Conservation (phyloP, 495 filamentous ascomycete species). For the Staphylotrichum longicolle region DNA sequence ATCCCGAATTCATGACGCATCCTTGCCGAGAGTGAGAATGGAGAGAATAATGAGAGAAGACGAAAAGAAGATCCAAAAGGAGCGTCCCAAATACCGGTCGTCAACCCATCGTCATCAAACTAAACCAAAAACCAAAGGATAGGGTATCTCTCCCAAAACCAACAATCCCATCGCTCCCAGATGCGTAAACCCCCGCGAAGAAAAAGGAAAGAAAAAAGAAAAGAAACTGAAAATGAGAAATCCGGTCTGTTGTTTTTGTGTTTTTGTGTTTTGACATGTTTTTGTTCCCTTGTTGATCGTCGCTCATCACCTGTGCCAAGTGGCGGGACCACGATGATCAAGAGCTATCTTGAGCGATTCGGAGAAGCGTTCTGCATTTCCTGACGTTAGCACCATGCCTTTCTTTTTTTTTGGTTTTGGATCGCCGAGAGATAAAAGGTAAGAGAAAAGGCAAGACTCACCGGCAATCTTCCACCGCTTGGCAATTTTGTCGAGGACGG, state of each 20-base stretch:
- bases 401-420: no score
- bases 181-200: neutral
- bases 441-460: conserved; percentile 13
- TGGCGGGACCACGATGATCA: neutral
- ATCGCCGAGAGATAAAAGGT: neutral
- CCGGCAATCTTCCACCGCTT: conserved; percentile 35
- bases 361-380: conserved; percentile 13
- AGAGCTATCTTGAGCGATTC: conserved; percentile 13
- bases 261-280: neutral
- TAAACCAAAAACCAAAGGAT: neutral
- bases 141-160: no score
- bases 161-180: no score
- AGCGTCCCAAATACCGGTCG: no score
- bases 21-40: neutral
- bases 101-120: no score
- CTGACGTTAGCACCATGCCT: neutral
- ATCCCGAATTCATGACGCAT: no score
- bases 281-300: neutral
- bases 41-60: neutral
- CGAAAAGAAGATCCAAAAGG: neutral
- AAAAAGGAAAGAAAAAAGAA: neutral
- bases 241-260: neutral
- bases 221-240: neutral
- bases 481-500: conserved; percentile 12
- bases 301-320: neutral